phyloP scores from a whole-genome alignment of 1,284 basidiomycete genomes.

The Boletellus deceptivus region DNA sequence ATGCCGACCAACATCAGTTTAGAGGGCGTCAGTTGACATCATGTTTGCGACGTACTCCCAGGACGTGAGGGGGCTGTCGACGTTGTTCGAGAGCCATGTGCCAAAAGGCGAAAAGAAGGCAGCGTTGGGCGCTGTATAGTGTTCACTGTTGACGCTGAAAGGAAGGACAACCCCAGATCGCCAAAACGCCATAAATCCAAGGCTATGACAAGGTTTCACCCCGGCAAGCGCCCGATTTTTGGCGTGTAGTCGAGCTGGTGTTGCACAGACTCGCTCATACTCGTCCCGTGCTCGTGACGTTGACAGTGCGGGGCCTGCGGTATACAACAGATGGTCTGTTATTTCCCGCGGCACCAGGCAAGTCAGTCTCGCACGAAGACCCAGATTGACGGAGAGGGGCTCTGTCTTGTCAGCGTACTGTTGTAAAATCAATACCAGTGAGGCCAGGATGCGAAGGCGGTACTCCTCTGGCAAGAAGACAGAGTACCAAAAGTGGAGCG shows the following conservation, averaged over 20 bases:
- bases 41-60: slow-evolving; percentile 39
- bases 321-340: slow-evolving; percentile 31
- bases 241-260: slow-evolving; percentile 34
- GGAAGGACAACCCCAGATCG: slow-evolving; percentile 43
- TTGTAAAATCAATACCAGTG: slow-evolving; percentile 15
- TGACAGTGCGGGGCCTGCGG: slow-evolving; percentile 27
- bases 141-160: slow-evolving; percentile 36
- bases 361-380: slow-evolving; percentile 21
- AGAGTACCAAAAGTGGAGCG: slow-evolving; percentile 47
- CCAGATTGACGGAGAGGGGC: slow-evolving; percentile 17
- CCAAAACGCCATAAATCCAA: slow-evolving; percentile 39
- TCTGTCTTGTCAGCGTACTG: slow-evolving; percentile 15
- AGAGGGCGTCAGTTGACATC: not conserved
- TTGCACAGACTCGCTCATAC: slow-evolving; percentile 24
- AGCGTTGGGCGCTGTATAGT: slow-evolving; percentile 38
- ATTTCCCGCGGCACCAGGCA: slow-evolving; percentile 30
- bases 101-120: slow-evolving; percentile 37
- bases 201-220: slow-evolving; percentile 38
- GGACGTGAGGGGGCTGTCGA: slow-evolving; percentile 35
- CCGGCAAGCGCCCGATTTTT: slow-evolving; percentile 31
- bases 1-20: not conserved
- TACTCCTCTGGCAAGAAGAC: slow-evolving; percentile 37
- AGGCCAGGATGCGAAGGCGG: slow-evolving; percentile 19
- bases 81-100: slow-evolving; percentile 31
- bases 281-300: slow-evolving; percentile 18